A percentile compares a stretch with the other conserved stretches of the same genome.
These are phyloP conservation scores for Metschnikowia anglica DNA, from an alignment of 805 yeast genomes.

Conservation along the genomic window DNA sequence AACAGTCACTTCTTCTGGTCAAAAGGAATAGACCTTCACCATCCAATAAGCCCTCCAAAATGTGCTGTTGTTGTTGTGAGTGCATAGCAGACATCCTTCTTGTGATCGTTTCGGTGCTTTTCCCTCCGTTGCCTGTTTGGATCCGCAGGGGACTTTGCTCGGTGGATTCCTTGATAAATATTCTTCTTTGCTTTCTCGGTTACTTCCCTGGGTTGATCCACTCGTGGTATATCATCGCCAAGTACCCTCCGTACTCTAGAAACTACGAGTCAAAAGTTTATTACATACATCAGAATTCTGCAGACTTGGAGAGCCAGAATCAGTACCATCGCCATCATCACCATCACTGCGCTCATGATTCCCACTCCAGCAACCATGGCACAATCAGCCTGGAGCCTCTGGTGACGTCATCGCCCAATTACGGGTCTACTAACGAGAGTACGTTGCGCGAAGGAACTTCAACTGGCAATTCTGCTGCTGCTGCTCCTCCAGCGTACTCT, in stretches of 20 bases:
- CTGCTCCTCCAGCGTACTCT: conserved; percentile 34
- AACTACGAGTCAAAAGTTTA: conserved; percentile 30
- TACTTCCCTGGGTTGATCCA: conserved; percentile 53
- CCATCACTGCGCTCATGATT: conserved; percentile 21
- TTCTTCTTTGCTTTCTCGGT: conserved; percentile 46
- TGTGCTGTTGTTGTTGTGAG: no score
- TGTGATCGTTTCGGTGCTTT: conserved; percentile 56
- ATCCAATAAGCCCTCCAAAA: no score
- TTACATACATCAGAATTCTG: conserved; percentile 30
- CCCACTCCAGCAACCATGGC: not conserved
- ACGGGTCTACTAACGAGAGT: conserved; percentile 31
- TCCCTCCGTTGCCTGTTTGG: conserved; percentile 75
- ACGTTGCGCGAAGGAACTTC: conserved; percentile 16
- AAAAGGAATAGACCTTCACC: no score
- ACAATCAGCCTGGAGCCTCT: conserved; percentile 13
- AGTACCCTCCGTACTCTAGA: conserved; percentile 40
- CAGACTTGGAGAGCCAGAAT: conserved; percentile 36
- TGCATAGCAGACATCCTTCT: conserved; percentile 55
- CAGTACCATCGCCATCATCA: conserved; percentile 26
- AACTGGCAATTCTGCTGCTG: not conserved
- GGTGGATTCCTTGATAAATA: conserved; percentile 46
- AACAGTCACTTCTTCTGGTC: no score
- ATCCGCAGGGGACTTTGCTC: conserved; percentile 63
- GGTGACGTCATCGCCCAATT: conserved; percentile 15
- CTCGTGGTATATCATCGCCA: conserved; percentile 49